Evolutionary conservation across 2,329 filamentous ascomycete genomes (phyloP).

Genomic region (Exophiala calicioides): DNA sequence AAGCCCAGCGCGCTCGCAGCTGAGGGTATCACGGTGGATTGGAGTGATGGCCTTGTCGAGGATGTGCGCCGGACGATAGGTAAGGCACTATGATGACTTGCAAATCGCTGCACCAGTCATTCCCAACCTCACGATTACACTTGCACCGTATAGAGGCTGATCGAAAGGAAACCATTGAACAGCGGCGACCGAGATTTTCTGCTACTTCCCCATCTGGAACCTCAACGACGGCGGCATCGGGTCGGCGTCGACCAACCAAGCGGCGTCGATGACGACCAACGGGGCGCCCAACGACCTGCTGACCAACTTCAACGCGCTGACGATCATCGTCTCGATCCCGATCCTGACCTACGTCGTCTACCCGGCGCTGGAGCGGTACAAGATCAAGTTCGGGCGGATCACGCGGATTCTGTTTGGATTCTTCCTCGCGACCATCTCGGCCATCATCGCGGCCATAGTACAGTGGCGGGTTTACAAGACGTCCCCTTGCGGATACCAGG

Average conservation of each 20-base stretch:
- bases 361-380: conserved; percentile 52
- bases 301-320: conserved; percentile 59
- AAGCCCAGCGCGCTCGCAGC: conserved; percentile 37
- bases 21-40: conserved; percentile 30
- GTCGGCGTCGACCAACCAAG: conserved; percentile 41
- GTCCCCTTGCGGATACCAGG: conserved; percentile 54
- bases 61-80: conserved; percentile 38
- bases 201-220: conserved; percentile 55
- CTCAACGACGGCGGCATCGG: conserved; percentile 58
- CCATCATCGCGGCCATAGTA: conserved; percentile 57
- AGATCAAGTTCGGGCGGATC: conserved; percentile 61
- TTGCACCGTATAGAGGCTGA: no score
- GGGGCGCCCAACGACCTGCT: conserved; percentile 62
- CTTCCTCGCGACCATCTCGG: conserved; percentile 51
- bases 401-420: conserved; percentile 58
- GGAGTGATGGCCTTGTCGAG: conserved; percentile 40
- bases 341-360: conserved; percentile 50
- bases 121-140: no score
- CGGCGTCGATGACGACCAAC: conserved; percentile 57
- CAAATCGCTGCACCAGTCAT: no score
- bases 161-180: not conserved
- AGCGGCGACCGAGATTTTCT: conserved; percentile 65
- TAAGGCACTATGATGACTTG: not conserved
- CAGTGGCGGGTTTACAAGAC: conserved; percentile 61
- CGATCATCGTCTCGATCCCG: conserved; percentile 53